These are phyloP conservation scores for Crithidia fasciculata DNA, from an alignment of 208 protist genomes.

Conservation along the genomic window DNA sequence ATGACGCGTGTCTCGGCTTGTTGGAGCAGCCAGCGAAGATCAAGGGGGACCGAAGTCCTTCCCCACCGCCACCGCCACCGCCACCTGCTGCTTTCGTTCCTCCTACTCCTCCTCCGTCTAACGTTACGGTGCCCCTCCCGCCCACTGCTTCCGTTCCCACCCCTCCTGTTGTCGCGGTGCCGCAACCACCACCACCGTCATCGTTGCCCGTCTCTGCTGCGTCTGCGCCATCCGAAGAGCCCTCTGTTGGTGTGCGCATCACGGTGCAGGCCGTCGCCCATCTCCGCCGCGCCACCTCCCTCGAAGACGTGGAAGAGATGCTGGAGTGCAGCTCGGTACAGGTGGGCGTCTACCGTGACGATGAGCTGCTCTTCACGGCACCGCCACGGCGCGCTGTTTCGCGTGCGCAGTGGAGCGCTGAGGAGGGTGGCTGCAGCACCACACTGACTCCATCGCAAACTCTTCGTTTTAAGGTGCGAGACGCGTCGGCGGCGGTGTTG, in stretches of 20 bases:
- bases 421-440: slow-evolving; percentile 33
- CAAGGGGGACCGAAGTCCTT: no score
- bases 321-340: slow-evolving; percentile 39
- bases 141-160: neutral
- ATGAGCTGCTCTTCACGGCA: slow-evolving; percentile 41
- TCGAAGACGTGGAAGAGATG: slow-evolving; percentile 45
- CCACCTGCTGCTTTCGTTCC: neutral
- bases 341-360: slow-evolving; percentile 62
- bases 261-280: slow-evolving; percentile 48
- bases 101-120: neutral
- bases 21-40: no score
- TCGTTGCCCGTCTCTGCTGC: neutral
- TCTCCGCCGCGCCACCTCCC: slow-evolving; percentile 33
- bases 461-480: slow-evolving; percentile 61
- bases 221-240: neutral
- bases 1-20: no score
- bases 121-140: no score
- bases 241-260: slow-evolving; percentile 27
- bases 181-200: neutral
- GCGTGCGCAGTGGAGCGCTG: slow-evolving; percentile 50
- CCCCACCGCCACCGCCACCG: no score
- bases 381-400: slow-evolving; percentile 34
- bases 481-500: slow-evolving; percentile 23
- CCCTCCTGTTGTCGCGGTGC: neutral
- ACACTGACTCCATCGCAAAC: slow-evolving; percentile 27